Evolutionary conservation across 2,329 filamentous ascomycete species (phyloP).

Genomic region (Talaromyces piceae): DNA sequence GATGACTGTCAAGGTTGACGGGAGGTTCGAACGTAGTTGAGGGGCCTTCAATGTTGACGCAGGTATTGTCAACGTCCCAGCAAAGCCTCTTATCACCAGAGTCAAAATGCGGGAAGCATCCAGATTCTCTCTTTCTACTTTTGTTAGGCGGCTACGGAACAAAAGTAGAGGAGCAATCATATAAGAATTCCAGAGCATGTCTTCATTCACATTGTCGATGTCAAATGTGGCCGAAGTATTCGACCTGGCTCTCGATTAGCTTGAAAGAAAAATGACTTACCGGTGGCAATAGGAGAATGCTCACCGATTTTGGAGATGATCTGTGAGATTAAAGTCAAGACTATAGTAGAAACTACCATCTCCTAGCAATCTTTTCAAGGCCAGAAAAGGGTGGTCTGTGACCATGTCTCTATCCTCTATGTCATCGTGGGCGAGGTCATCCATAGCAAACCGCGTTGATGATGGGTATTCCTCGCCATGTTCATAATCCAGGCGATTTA

Average conservation of each 20-base stretch:
- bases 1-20: conserved; percentile 79
- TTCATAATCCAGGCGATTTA: conserved; percentile 82
- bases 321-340: conserved; percentile 94
- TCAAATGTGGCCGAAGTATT: conserved; percentile 73
- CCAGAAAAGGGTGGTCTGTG: conserved; percentile 80
- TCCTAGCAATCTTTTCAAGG: conserved; percentile 82
- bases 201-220: conserved; percentile 85
- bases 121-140: conserved; percentile 67
- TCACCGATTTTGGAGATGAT: conserved; percentile 80
- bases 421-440: conserved; percentile 46
- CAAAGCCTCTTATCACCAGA: conserved; percentile 89
- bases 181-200: conserved; percentile 95
- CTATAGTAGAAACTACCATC: conserved; percentile 96
- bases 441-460: conserved; percentile 46
- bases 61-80: conserved; percentile 76
- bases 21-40: conserved; percentile 59
- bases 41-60: conserved; percentile 65
- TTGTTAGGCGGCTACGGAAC: conserved; percentile 74
- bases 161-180: conserved; percentile 92
- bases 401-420: conserved; percentile 57
- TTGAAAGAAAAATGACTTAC: too few relatives aligned
- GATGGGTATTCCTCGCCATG: conserved; percentile 56
- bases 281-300: conserved; percentile 14
- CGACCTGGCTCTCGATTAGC: conserved; percentile 44
- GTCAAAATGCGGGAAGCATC: conserved; percentile 84